phyloP scores from a whole-genome alignment of 1,139 yeast species.

The Debaryomyces psychrophilus region DNA sequence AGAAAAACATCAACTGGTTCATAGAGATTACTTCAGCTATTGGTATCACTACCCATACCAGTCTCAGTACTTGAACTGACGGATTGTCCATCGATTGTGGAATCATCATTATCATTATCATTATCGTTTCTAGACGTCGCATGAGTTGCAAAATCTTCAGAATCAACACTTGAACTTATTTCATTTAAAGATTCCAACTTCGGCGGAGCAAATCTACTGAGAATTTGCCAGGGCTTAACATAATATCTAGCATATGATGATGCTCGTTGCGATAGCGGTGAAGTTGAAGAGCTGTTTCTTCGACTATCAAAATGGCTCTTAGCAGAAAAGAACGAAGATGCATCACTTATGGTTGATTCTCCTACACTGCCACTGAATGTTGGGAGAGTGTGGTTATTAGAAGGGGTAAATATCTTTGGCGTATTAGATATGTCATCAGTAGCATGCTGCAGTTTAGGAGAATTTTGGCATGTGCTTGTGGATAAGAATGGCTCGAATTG shows the following conservation, averaged over 20 bases:
- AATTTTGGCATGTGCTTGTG: conserved; percentile 8
- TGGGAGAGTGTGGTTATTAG: not conserved
- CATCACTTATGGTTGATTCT: conserved; percentile 8
- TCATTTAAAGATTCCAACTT: conserved; percentile 13
- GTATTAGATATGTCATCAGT: not conserved
- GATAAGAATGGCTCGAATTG: conserved; percentile 2
- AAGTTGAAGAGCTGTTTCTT: not conserved
- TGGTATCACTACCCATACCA: not conserved
- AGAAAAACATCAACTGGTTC: not conserved
- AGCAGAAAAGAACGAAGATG: conserved; percentile 19
- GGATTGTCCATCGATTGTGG: conserved; percentile 11
- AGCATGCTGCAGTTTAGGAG: conserved; percentile 11
- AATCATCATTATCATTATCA: conserved; percentile 14
- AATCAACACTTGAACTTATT: conserved; percentile 33
- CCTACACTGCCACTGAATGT: not conserved
- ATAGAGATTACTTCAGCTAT: not conserved
- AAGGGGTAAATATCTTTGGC: not conserved
- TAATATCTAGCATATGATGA: conserved; percentile 12
- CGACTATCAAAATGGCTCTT: conserved; percentile 14
- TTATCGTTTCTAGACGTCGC: not conserved
- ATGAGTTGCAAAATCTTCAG: conserved; percentile 18
- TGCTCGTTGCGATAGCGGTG: not conserved
- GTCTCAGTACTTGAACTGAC: conserved; percentile 4
- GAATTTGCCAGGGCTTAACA: conserved; percentile 33
- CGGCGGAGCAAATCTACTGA: conserved; percentile 24